A percentile compares a stretch with the other conserved stretches of the same genome.
phyloP scores from a whole-genome alignment of 345 rosid genomes.

The Syzygium oleosum region DNA sequence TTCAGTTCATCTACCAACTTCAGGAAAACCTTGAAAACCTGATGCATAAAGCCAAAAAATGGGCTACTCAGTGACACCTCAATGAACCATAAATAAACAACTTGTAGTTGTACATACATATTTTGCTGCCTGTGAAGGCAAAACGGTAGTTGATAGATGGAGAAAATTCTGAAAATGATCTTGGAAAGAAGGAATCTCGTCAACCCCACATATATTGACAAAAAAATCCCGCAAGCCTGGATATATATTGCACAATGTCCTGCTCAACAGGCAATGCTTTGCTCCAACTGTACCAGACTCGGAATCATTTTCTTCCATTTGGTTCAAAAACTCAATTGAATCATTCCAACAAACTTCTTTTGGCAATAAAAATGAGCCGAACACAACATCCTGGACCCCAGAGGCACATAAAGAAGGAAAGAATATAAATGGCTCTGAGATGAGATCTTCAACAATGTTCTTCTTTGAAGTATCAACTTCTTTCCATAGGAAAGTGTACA shows the following conservation, averaged over 20 bases:
- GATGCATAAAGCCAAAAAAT: conserved; percentile 10
- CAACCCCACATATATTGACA: conserved; percentile 65
- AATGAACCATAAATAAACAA: not conserved
- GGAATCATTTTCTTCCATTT: conserved; percentile 32
- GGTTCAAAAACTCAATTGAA: conserved; percentile 48
- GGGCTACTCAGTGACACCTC: conserved; percentile 7
- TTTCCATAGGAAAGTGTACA: conserved; percentile 67
- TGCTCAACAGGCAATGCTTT: conserved; percentile 22
- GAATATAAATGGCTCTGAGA: conserved; percentile 50
- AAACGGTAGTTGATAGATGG: conserved; percentile 44
- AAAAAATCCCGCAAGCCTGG: conserved; percentile 80
- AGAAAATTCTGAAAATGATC: conserved; percentile 54
- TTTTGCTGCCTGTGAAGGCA: conserved; percentile 62
- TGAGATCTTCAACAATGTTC: conserved; percentile 41
- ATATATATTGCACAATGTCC: conserved; percentile 60
- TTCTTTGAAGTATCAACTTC: conserved; percentile 43
- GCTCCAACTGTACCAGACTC: conserved; percentile 18
- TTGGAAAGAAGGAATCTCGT: conserved; percentile 51
- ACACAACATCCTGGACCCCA: conserved; percentile 34
- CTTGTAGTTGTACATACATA: conserved; percentile 38
- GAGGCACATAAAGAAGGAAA: conserved; percentile 41
- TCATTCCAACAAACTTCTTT: conserved; percentile 80
- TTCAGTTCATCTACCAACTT: conserved; percentile 67
- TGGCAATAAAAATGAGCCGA: conserved; percentile 55
- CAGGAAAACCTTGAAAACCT: conserved; percentile 71